Conservation (phyloP, 805 yeast genomes). For the Wickerhamiella parazyma region DNA sequence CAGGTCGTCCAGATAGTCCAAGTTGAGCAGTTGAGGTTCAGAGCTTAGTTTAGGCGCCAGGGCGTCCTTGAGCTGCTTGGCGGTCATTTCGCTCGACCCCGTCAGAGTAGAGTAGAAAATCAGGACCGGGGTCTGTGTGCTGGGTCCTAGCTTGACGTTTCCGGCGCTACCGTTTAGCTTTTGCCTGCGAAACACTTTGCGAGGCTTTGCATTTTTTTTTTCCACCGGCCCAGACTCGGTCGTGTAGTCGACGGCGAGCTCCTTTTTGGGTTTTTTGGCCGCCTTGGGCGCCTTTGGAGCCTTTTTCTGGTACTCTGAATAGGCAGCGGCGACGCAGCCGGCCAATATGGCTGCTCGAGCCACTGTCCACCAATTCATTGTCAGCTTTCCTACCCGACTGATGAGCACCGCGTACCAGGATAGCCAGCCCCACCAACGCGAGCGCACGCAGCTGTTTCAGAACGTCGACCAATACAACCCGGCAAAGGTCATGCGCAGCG, state of each 20-base stretch:
- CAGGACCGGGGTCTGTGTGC: slow-evolving; percentile 40
- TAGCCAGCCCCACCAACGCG: slow-evolving; percentile 24
- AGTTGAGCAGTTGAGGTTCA: slow-evolving; percentile 43
- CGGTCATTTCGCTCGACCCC: slow-evolving; percentile 65
- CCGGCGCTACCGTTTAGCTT: not conserved
- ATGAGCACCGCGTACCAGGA: slow-evolving; percentile 8
- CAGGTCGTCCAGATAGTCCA: slow-evolving; percentile 73
- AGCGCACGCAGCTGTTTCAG: slow-evolving; percentile 29
- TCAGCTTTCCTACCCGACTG: not conserved
- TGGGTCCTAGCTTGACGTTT: slow-evolving; percentile 7
- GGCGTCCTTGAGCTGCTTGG: slow-evolving; percentile 34
- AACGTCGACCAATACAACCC: slow-evolving; percentile 23
- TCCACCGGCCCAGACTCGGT: not conserved
- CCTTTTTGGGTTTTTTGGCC: not conserved
- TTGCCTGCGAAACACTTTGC: slow-evolving; percentile 3
- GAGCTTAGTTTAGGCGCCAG: slow-evolving; percentile 24
- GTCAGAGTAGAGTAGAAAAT: slow-evolving; percentile 78
- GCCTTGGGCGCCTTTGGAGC: not conserved
- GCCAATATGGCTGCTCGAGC: slow-evolving; percentile 5
- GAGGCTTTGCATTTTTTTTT: not conserved
- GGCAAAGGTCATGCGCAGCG: slow-evolving; percentile 14
- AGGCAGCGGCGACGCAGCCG: slow-evolving; percentile 5
- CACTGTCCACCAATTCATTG: slow-evolving; percentile 7
- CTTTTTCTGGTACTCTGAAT: not conserved
- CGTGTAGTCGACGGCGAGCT: slow-evolving; percentile 7